Evolutionary conservation across 1,284 basidiomycete genomes (phyloP).

Genomic region (Ganoderma boninense): DNA sequence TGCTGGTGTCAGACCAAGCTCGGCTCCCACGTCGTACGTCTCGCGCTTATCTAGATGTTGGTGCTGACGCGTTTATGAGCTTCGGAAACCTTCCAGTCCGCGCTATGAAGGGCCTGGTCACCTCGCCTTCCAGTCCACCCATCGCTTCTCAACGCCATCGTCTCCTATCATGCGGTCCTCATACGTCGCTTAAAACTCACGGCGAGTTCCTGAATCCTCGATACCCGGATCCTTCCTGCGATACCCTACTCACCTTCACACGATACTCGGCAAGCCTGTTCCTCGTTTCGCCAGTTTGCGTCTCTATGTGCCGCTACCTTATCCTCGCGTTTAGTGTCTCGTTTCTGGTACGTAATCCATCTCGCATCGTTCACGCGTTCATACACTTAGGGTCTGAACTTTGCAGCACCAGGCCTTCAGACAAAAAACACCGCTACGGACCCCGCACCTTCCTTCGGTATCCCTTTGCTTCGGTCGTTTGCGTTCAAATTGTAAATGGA

Average conservation of each 20-base stretch:
- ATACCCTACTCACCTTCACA: slow-evolving; percentile 11
- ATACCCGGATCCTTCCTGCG: slow-evolving; percentile 1
- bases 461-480: slow-evolving; percentile 14
- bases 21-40: slow-evolving; percentile 40
- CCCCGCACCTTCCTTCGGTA: background rate
- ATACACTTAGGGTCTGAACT: background rate
- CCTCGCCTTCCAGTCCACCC: slow-evolving; percentile 26
- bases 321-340: slow-evolving; percentile 15
- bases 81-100: slow-evolving; percentile 19
- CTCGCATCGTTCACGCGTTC: background rate
- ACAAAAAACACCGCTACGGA: slow-evolving; percentile 14
- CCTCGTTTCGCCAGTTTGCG: background rate
- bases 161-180: slow-evolving; percentile 31
- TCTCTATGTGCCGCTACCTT: background rate
- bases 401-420: background rate
- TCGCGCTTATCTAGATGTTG: background rate
- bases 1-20: slow-evolving; percentile 35
- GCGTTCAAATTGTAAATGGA: slow-evolving; percentile 10
- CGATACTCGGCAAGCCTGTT: slow-evolving; percentile 17
- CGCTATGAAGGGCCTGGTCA: slow-evolving; percentile 25
- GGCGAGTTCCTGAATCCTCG: background rate
- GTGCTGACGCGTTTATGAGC: slow-evolving; percentile 1
- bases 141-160: slow-evolving; percentile 35
- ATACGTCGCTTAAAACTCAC: slow-evolving; percentile 23
- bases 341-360: background rate